Conservation (phyloP, 768 basidiomycete species). For the Lactifluus rugatus region DNA sequence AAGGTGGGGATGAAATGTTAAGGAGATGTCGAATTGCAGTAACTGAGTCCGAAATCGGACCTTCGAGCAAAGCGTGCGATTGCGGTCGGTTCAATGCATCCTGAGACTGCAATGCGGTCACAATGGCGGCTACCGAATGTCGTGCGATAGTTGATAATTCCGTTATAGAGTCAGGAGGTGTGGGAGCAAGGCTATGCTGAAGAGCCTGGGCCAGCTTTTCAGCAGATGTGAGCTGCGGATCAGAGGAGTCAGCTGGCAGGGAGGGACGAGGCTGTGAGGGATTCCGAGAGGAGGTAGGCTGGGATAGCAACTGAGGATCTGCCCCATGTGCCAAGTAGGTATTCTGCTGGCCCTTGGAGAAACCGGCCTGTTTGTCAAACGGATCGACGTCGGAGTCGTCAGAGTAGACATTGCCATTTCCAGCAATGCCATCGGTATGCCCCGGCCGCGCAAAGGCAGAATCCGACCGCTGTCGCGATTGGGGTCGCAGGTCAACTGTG, state of each 20-base stretch:
- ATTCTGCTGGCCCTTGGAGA: slow-evolving; percentile 11
- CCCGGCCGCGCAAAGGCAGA: slow-evolving; percentile 26
- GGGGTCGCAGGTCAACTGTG: slow-evolving; percentile 1
- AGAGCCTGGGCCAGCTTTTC: slow-evolving; percentile 59
- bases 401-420: slow-evolving; percentile 59
- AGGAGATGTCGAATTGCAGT: slow-evolving; percentile 69
- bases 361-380: slow-evolving; percentile 25
- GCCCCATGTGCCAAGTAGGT: neutral
- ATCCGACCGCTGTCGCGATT: slow-evolving; percentile 26
- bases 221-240: slow-evolving; percentile 47
- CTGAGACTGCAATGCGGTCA: slow-evolving; percentile 46
- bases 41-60: slow-evolving; percentile 52
- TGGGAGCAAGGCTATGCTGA: slow-evolving; percentile 48
- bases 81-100: slow-evolving; percentile 39
- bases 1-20: slow-evolving; percentile 52
- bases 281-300: neutral
- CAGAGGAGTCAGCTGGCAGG: slow-evolving; percentile 4
- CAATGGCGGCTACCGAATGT: slow-evolving; percentile 50
- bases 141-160: slow-evolving; percentile 53
- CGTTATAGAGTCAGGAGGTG: slow-evolving; percentile 47
- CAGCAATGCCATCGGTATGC: slow-evolving; percentile 27
- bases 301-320: neutral
- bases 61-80: slow-evolving; percentile 50
- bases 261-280: neutral
- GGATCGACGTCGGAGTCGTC: slow-evolving; percentile 72